Conservation (phyloP, 495 filamentous ascomycete genomes). For the Penicillium angulare region DNA sequence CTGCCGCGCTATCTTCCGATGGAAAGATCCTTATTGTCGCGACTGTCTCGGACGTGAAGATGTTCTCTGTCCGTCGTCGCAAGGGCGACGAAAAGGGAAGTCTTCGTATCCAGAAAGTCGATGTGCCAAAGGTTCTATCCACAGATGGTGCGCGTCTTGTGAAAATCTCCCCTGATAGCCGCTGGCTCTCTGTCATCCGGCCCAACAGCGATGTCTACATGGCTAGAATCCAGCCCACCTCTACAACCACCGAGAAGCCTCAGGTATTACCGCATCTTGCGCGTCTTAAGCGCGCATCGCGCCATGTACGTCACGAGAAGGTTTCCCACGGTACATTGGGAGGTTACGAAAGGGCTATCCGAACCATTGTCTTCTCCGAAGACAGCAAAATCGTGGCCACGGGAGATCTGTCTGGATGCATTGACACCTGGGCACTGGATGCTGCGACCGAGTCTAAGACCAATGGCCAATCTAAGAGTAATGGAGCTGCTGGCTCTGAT, state of each 20-base stretch:
- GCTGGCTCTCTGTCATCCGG: constrained; percentile 56
- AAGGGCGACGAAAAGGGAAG: constrained; percentile 49
- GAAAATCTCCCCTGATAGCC: constrained; percentile 49
- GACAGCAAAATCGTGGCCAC: constrained; percentile 76
- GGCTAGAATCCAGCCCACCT: constrained; percentile 40
- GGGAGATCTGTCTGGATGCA: constrained; percentile 77
- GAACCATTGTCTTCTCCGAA: constrained; percentile 71
- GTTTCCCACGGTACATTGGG: constrained; percentile 65
- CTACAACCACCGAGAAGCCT: constrained; percentile 34
- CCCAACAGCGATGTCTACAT: constrained; percentile 49
- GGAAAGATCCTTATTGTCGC: constrained; percentile 75
- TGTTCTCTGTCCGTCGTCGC: constrained; percentile 58
- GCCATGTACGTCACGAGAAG: constrained; percentile 53
- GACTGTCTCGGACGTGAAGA: constrained; percentile 72
- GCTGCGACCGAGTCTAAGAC: constrained; percentile 43
- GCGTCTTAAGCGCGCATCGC: constrained; percentile 57
- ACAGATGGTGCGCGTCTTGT: constrained; percentile 64
- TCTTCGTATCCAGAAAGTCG: constrained; percentile 68
- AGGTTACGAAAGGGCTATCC: constrained; percentile 75
- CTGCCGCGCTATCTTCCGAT: constrained; percentile 68
- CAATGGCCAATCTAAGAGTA: constrained; percentile 29
- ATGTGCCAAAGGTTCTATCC: constrained; percentile 46
- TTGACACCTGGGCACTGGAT: constrained; percentile 81
- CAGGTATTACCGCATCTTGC: constrained; percentile 46
- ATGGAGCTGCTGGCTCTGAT: constrained; percentile 37